These are phyloP conservation scores for Penicillium hesseltinei DNA, from an alignment of 2,329 filamentous ascomycete species.

Conservation along the genomic window DNA sequence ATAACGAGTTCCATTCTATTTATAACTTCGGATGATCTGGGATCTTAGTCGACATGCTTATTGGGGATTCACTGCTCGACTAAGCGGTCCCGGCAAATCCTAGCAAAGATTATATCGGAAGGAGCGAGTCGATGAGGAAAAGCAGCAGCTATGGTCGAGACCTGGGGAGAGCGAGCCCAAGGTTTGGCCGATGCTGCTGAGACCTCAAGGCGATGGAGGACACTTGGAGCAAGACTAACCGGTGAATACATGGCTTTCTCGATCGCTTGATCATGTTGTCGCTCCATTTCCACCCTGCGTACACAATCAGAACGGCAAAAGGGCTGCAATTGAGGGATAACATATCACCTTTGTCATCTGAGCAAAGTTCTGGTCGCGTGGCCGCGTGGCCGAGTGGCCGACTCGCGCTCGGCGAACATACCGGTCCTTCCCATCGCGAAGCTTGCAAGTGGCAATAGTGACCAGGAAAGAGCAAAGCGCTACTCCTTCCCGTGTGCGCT, in stretches of 20 bases:
- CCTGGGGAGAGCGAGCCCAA: background rate
- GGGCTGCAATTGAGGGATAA: background rate
- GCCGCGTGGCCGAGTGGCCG: background rate
- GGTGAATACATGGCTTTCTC: background rate
- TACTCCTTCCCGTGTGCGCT: too few species aligned
- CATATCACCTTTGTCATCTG: background rate
- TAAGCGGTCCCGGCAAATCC: background rate
- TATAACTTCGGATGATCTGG: background rate
- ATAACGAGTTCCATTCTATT: background rate
- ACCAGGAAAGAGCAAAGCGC: too few species aligned
- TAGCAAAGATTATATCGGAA: background rate
- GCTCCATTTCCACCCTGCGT: background rate
- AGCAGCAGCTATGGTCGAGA: background rate
- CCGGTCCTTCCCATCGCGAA: too few species aligned
- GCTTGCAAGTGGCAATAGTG: too few species aligned
- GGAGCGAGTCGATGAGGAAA: background rate
- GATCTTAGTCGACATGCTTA: background rate
- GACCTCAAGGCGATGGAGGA: too few species aligned
- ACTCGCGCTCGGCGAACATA: background rate
- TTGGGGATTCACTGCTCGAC: background rate
- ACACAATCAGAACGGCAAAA: background rate
- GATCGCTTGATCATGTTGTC: background rate
- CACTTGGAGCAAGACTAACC: too few species aligned
- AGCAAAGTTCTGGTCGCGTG: background rate
- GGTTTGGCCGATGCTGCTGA: too few species aligned